Percentiles rank a stretch among this genome's conserved stretches.
Conservation (phyloP, 768 basidiomycete genomes). For the Erythrobasidium yunnanense region DNA sequence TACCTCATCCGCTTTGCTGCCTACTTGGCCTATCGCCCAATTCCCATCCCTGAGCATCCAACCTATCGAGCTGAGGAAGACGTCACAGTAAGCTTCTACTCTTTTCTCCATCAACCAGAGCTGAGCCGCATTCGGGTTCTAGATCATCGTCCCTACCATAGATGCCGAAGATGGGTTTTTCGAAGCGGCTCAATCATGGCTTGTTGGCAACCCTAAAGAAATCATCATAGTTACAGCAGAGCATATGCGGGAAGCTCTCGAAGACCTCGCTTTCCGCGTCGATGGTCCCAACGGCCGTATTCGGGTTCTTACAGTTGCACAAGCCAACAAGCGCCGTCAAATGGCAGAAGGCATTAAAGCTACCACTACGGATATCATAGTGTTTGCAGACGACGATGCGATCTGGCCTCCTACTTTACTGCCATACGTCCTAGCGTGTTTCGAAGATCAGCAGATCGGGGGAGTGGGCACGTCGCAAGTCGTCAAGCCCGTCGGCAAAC, state of each 20-base stretch:
- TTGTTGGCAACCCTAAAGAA: constrained; percentile 79
- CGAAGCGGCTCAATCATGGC: constrained; percentile 83
- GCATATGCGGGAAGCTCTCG: constrained; percentile 76
- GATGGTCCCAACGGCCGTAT: constrained; percentile 43
- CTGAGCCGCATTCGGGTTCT: not conserved
- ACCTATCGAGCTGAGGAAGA: constrained; percentile 83
- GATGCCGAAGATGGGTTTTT: constrained; percentile 93
- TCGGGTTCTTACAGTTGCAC: constrained; percentile 31
- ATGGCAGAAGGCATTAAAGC: constrained; percentile 89
- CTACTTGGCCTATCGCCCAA: constrained; percentile 69
- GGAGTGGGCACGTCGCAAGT: constrained; percentile 85
- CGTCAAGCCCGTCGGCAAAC: constrained; percentile 63
- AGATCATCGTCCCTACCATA: constrained; percentile 86
- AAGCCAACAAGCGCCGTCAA: constrained; percentile 85
- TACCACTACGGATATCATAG: constrained; percentile 60
- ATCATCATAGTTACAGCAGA: constrained; percentile 70
- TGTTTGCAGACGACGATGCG: constrained; percentile 89
- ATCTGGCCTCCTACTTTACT: constrained; percentile 88
- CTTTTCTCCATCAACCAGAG: not conserved
- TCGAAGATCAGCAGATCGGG: constrained; percentile 86
- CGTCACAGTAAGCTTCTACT: constrained; percentile 51
- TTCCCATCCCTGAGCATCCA: constrained; percentile 77
- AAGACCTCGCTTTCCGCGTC: constrained; percentile 77
- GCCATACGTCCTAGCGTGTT: constrained; percentile 79
- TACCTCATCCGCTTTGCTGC: constrained; percentile 73